Evolutionary conservation across 768 basidiomycete genomes (phyloP), one percentile per base, ranked within the genome.

Genomic region (Sarcodon sp.): DNA sequence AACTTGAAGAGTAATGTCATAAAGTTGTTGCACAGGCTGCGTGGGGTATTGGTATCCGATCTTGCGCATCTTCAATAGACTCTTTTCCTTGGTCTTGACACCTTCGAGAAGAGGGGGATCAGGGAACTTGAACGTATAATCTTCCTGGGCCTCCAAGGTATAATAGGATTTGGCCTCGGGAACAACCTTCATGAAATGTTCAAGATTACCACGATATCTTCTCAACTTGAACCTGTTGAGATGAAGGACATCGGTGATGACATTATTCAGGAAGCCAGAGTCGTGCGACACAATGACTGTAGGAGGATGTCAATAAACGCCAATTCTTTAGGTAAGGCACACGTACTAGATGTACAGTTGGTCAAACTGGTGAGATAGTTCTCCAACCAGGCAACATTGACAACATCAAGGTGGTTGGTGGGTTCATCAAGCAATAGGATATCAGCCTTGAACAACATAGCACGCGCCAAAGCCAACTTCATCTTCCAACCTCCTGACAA

Each of bases 21-120:
- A 83, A 57, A 96, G 76, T 64, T 94, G 92, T 66, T 94, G 93
- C 50, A 87, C 77, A 46, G 80, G 60, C 58, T 86, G 79, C 31
- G 79, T 76, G 44, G 89, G 88, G 70, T 97, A 97, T 69, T 96
- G 91, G 87, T 90, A 97, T 59, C 86, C 87, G 59, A 94, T 92
- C 65, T 87, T 86, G 66, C 92, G 87, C 91, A 97, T 94, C 78
- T 97, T 97, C 54, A 96, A 68, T 58, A 97, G 71, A 52, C 79
- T 80, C 80, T 94, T 97, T 72, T 97, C 92, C 78, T 97, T 97
- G 61, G 93, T 97, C 85, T 97, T 97, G 72, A 97, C 93, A 85
- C 93, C 93, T 55, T 97, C 93, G 53, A 97, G 86, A 55, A 97
- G 81, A 62, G 93, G 93, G 47, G 93, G 93, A 62, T 90, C 84